Evolutionary conservation across 1,284 basidiomycete species (phyloP).

Genomic region (Schizophyllum amplum): DNA sequence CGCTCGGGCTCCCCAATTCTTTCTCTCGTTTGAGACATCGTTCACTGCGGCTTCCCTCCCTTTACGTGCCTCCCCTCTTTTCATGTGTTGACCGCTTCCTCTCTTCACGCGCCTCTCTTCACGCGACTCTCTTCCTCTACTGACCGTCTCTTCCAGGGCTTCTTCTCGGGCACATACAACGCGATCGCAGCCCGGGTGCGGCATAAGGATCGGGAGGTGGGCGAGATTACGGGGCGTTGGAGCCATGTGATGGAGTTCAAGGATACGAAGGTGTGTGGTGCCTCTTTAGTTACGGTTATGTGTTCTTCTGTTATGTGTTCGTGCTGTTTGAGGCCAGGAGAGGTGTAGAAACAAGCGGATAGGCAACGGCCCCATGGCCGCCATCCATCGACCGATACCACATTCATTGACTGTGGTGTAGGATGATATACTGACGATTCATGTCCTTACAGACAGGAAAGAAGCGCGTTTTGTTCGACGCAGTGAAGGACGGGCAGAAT

Average conservation of each 20-base stretch:
- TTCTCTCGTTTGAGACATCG: too few species aligned
- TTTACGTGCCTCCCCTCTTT: too few species aligned
- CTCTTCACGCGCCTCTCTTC: not conserved
- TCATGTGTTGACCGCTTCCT: too few species aligned
- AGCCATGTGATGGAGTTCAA: conserved; percentile 87
- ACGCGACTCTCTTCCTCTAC: not conserved
- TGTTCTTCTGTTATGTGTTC: not conserved
- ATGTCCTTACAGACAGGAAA: conserved; percentile 42
- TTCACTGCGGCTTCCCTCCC: too few species aligned
- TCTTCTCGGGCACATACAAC: conserved; percentile 97
- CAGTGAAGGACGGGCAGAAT: conserved; percentile 60
- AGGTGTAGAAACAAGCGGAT: too few species aligned
- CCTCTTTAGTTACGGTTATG: not conserved
- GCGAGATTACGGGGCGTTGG: conserved; percentile 91
- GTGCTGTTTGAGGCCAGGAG: too few species aligned
- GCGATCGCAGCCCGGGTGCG: conserved; percentile 79
- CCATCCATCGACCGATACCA: too few species aligned
- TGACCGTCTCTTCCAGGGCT: conserved; percentile 53
- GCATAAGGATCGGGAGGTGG: conserved; percentile 58
- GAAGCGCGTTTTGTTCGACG: conserved; percentile 82
- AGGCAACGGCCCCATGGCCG: too few species aligned
- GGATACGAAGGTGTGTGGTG: conserved; percentile 45
- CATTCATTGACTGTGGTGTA: not conserved
- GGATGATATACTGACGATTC: not conserved
- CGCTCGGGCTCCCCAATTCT: too few species aligned